phyloP scores from a whole-genome alignment of 306 rosid species.

The Corylus americana region DNA sequence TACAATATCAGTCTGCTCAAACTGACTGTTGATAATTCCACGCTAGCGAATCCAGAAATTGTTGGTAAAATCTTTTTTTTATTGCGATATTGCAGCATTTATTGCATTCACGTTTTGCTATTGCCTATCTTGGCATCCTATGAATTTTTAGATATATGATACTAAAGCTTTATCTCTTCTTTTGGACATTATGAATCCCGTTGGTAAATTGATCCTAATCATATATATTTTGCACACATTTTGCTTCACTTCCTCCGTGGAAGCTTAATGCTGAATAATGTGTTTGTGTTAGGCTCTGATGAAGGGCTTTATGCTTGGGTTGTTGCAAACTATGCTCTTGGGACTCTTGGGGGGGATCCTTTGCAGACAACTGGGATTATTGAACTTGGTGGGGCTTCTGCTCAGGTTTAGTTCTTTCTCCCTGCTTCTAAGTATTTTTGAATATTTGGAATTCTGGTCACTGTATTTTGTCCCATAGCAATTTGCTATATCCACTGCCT shows the following conservation, averaged over 20 bases:
- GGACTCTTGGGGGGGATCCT: slow-evolving; percentile 85
- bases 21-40: neutral
- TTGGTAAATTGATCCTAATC: slow-evolving; percentile 5
- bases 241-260: slow-evolving; percentile 1
- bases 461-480: slow-evolving; percentile 17
- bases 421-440: neutral
- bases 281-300: slow-evolving; percentile 69
- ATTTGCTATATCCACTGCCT: neutral
- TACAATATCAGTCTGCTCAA: neutral
- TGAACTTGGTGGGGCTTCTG: slow-evolving; percentile 95
- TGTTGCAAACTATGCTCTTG: slow-evolving; percentile 89
- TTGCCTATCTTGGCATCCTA: slow-evolving; percentile 13
- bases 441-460: slow-evolving; percentile 5
- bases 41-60: neutral
- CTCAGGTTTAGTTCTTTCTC: slow-evolving; percentile 57
- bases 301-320: slow-evolving; percentile 95
- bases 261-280: slow-evolving; percentile 16
- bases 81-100: neutral
- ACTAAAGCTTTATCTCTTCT: slow-evolving; percentile 14
- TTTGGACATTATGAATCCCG: neutral
- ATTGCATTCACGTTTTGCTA: neutral
- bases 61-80: neutral
- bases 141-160: slow-evolving; percentile 4
- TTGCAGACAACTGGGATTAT: slow-evolving; percentile 75
- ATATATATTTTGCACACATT: neutral